Evolutionary conservation across 1,139 yeast species (phyloP).

Genomic region (Pneumocystis jirovecii): DNA sequence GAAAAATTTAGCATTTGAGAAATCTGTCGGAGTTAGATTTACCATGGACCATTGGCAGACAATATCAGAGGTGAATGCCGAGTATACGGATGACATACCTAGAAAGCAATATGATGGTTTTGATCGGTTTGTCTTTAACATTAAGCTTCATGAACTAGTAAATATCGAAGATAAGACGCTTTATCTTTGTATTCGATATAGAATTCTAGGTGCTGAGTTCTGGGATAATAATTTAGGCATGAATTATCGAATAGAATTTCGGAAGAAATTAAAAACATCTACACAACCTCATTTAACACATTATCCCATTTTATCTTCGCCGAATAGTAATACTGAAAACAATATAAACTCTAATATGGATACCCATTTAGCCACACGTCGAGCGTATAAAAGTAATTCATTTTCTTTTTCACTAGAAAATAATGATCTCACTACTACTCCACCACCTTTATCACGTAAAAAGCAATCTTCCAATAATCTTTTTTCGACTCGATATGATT

Average conservation of each 20-base stretch:
- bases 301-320: constrained; percentile 4
- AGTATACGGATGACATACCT: constrained; percentile 45
- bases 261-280: constrained; percentile 3
- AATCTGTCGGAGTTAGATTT: constrained; percentile 47
- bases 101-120: constrained; percentile 23
- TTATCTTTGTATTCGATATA: constrained; percentile 47
- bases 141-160: constrained; percentile 27
- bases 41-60: constrained; percentile 63
- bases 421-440: not conserved
- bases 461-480: not conserved
- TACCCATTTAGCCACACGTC: not conserved
- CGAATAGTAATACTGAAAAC: constrained; percentile 1
- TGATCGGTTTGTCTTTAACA: constrained; percentile 34
- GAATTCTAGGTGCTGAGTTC: constrained; percentile 35
- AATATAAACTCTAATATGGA: not conserved
- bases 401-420: not conserved
- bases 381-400: not conserved
- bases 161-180: constrained; percentile 24
- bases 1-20: constrained; percentile 49
- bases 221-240: constrained; percentile 62
- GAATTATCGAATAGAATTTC: constrained; percentile 45
- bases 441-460: not conserved
- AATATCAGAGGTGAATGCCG: constrained; percentile 51
- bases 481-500: constrained; percentile 10
- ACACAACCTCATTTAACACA: constrained; percentile 5